Evolutionary conservation across 2,329 filamentous ascomycete genomes (phyloP).

Genomic region (Xylaria sp.): DNA sequence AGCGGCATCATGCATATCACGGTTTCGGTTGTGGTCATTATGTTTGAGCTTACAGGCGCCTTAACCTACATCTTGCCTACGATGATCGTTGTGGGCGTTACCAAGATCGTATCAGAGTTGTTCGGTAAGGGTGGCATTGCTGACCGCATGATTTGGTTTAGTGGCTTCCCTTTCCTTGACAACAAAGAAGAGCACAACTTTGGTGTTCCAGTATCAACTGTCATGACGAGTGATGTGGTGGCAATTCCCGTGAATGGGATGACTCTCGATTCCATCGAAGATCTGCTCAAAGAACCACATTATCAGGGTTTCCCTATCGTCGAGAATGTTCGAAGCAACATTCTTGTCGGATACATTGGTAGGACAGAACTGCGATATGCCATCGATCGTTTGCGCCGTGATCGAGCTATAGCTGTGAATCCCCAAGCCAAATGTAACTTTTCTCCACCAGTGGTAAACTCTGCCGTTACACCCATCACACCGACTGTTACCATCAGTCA

Average conservation of each 20-base stretch:
- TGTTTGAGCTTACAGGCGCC: slow-evolving; percentile 99
- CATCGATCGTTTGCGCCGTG: slow-evolving; percentile 79
- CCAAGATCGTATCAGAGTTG: slow-evolving; percentile 89
- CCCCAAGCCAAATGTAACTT: slow-evolving; percentile 80
- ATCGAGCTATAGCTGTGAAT: slow-evolving; percentile 67
- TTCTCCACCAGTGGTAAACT: slow-evolving; percentile 55
- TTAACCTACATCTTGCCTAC: slow-evolving; percentile 96
- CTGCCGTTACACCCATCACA: slow-evolving; percentile 53
- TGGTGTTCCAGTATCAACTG: slow-evolving; percentile 89
- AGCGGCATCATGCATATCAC: slow-evolving; percentile 99
- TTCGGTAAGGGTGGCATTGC: slow-evolving; percentile 98
- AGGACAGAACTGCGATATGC: slow-evolving; percentile 92
- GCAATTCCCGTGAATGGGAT: slow-evolving; percentile 79
- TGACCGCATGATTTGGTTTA: slow-evolving; percentile 99
- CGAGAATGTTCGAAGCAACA: slow-evolving; percentile 75
- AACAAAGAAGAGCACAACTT: slow-evolving; percentile 98
- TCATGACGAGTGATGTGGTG: slow-evolving; percentile 83
- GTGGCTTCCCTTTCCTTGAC: slow-evolving; percentile 94
- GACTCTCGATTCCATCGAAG: slow-evolving; percentile 79
- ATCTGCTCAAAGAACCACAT: slow-evolving; percentile 77
- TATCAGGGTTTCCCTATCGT: slow-evolving; percentile 96
- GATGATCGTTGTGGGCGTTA: slow-evolving; percentile 98
- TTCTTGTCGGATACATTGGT: slow-evolving; percentile 89
- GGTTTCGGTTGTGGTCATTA: slow-evolving; percentile 96
- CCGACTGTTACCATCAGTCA: slow-evolving; percentile 67